A percentile compares a stretch with the other conserved stretches of the same genome.
Evolutionary conservation across 75 land plant species (phyloP).

Genomic region (Pinus albicaulis): DNA sequence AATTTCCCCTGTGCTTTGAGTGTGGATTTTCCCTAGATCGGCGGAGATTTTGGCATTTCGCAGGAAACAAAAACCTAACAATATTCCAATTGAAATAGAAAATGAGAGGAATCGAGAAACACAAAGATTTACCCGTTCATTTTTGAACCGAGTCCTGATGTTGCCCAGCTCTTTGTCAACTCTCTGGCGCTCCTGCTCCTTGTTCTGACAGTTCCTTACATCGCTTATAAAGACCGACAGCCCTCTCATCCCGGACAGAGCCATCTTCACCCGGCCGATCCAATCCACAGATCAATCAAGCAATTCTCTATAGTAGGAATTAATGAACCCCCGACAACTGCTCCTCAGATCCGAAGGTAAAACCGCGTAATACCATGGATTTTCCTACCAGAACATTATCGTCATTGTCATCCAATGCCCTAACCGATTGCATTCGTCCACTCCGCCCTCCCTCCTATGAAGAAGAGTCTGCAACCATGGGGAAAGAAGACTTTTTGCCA

Average conservation of each 20-base stretch:
- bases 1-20: not conserved
- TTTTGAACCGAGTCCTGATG: slow-evolving; percentile 82
- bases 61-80: not conserved
- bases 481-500: too few relatives aligned
- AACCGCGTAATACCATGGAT: too few relatives aligned
- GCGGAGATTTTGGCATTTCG: not conserved
- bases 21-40: not conserved
- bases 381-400: too few relatives aligned
- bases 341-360: too few relatives aligned
- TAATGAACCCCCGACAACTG: too few relatives aligned
- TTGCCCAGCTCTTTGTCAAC: slow-evolving; percentile 99
- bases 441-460: too few relatives aligned
- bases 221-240: slow-evolving; percentile 99
- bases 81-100: not conserved
- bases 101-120: slow-evolving; percentile 5
- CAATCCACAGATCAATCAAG: slow-evolving; percentile 14
- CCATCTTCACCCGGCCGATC: slow-evolving; percentile 55
- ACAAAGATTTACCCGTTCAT: slow-evolving; percentile 53
- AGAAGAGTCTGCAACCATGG: too few relatives aligned
- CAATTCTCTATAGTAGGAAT: too few relatives aligned
- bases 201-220: slow-evolving; percentile 95
- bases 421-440: too few relatives aligned
- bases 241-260: slow-evolving; percentile 96
- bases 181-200: slow-evolving; percentile 89
- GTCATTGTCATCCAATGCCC: too few relatives aligned